phyloP scores from a whole-genome alignment of 768 basidiomycete genomes.

The Asterophora lycoperdoides region DNA sequence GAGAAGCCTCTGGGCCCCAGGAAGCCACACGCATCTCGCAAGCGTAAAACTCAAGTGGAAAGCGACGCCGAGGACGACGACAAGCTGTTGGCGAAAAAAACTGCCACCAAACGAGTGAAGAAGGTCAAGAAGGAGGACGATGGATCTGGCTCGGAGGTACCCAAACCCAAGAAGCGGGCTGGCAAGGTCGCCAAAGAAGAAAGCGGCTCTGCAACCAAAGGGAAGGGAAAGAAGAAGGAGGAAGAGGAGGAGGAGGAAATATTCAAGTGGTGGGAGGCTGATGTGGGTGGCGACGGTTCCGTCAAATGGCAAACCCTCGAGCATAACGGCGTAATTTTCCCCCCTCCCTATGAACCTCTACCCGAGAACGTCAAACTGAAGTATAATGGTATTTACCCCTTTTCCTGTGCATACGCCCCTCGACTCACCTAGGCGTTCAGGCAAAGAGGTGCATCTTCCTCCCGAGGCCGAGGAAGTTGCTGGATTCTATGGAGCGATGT shows the following conservation, averaged over 20 bases:
- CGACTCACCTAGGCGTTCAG: conserved; percentile 35
- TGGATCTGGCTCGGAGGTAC: conserved; percentile 36
- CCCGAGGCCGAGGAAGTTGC: conserved; percentile 94
- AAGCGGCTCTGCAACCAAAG: conserved; percentile 33
- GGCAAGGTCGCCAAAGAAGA: conserved; percentile 41
- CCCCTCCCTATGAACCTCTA: conserved; percentile 86
- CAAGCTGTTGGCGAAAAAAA: conserved; percentile 40
- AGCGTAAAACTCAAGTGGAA: conserved; percentile 48
- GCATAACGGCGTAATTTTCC: conserved; percentile 93
- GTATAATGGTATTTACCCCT: conserved; percentile 68
- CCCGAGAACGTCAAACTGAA: conserved; percentile 87
- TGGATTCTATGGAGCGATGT: conserved; percentile 88
- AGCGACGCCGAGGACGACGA: conserved; percentile 46
- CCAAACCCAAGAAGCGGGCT: conserved; percentile 43
- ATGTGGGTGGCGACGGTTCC: conserved; percentile 68
- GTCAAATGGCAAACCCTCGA: conserved; percentile 94
- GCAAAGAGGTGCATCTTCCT: conserved; percentile 73
- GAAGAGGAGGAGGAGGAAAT: conserved; percentile 65
- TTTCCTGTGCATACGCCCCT: conserved; percentile 3
- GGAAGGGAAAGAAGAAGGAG: conserved; percentile 47
- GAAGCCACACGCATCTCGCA: conserved; percentile 33
- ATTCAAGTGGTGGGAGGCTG: conserved; percentile 86
- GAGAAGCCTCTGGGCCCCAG: conserved; percentile 33
- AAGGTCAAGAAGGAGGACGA: conserved; percentile 52
- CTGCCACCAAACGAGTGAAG: conserved; percentile 46